Evolutionary conservation across 305 asterid genomes (phyloP).

Genomic region (Solanum hybrid): DNA sequence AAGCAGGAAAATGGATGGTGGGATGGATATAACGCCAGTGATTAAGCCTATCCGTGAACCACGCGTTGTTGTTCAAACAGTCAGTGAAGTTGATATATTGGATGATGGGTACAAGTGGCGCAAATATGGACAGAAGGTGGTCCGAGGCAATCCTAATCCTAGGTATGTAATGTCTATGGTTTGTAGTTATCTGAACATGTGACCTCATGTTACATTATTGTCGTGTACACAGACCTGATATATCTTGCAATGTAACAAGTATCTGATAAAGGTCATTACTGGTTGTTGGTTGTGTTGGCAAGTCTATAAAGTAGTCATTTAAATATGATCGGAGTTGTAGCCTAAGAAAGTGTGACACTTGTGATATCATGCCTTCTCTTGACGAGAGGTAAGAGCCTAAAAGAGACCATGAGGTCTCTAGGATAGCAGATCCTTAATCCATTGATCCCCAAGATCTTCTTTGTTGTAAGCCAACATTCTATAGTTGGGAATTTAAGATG

Average conservation of each 20-base stretch:
- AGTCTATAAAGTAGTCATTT: not conserved
- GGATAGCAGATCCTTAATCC: not conserved
- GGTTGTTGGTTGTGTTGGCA: not conserved
- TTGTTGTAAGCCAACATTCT: not conserved
- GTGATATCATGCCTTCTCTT: not conserved
- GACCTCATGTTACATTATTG: not conserved
- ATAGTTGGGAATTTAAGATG: not conserved
- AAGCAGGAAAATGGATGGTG: constrained; percentile 78
- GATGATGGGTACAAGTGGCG: constrained; percentile 99
- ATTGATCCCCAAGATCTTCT: not conserved
- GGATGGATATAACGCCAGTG: constrained; percentile 57
- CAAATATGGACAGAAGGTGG: constrained; percentile 97
- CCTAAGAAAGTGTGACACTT: not conserved
- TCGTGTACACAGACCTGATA: not conserved
- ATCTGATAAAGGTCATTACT: not conserved
- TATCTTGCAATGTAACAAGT: not conserved
- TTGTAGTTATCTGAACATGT: not conserved
- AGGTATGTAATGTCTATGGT: constrained; percentile 35
- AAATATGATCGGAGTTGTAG: not conserved
- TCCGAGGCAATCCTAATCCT: constrained; percentile 97
- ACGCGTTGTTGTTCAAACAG: constrained; percentile 89
- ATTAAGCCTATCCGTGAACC: constrained; percentile 94
- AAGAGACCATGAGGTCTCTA: not conserved
- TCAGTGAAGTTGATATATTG: constrained; percentile 92
- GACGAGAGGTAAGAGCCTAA: not conserved